Base-by-base conservation (phyloP, 768 basidiomycete species). In the Auricularia sp. region DNA sequence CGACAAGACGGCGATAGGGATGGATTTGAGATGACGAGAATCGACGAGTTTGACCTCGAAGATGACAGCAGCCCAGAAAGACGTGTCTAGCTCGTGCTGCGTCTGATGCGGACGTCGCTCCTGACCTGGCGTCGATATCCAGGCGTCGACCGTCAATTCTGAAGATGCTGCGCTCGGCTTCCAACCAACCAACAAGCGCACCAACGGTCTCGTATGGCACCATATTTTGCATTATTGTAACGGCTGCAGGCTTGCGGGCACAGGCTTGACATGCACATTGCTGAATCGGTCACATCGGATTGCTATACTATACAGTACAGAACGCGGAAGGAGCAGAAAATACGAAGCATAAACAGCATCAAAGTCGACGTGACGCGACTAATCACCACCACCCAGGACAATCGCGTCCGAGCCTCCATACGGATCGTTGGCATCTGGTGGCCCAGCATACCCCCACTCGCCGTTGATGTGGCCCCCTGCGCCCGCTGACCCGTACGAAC, bases 321-420 rank as follows among this genome's bases (percentile, higher is more conserved):
- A 69, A 65, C 63, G 58, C 67, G 62, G 65, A 65, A 65, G 62
- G 54, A 45, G 59, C 51, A 63, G 73, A 69, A 71, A 61, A 66
- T 67, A 44, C 67, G 68, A 24, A 63, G 42, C 69, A 70, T 72
- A 42, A 42, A 42, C 39, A 42, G 39, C 39, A 42, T 42, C 39
- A 42, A 42, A 42, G 39, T 42, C 39, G 39, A 42, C 7, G 1
- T 8, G 39, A 7, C 39, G 8, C 80, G 68, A 78, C 82, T 68
- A 85, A 37, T 72, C 77, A 39, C 75, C 81, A 63, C 80, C 85
- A 58, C 85, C 83, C 54, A 88, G 77, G 34, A 85, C 81, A 54
- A 89, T 72, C 51, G 85, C 85, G 65, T 86, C 85, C 62, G 86
- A 82, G n/a, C 71, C 68, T 44, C 71, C 69, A 67, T 71, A 65